phyloP scores from a whole-genome alignment of 768 basidiomycete species.

The Suillus occidentalis region DNA sequence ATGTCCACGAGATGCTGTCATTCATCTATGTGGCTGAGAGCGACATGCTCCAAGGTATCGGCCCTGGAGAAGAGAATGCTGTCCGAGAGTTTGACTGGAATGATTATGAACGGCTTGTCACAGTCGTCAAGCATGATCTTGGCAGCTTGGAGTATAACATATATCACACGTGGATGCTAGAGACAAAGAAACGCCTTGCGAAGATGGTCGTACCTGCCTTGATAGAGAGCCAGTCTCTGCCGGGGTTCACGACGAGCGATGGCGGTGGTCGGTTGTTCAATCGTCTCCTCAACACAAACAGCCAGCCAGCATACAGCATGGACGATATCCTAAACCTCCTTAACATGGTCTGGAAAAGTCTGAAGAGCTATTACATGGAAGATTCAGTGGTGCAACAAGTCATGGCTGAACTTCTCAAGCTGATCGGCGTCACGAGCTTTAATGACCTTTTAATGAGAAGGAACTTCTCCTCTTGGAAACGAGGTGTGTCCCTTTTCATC shows the following conservation, averaged over 20 bases:
- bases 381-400: slow-evolving; percentile 96
- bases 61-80: slow-evolving; percentile 90
- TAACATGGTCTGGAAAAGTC: slow-evolving; percentile 97
- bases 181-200: slow-evolving; percentile 91
- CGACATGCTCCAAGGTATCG: slow-evolving; percentile 97
- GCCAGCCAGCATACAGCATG: slow-evolving; percentile 92
- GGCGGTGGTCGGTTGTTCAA: slow-evolving; percentile 93
- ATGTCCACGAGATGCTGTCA: slow-evolving; percentile 98
- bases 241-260: slow-evolving; percentile 95
- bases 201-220: slow-evolving; percentile 99
- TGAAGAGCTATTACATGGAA: slow-evolving; percentile 99
- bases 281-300: slow-evolving; percentile 83
- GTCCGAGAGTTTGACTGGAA: slow-evolving; percentile 95
- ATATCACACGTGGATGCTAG: slow-evolving; percentile 99
- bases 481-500: slow-evolving; percentile 57
- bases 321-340: slow-evolving; percentile 96
- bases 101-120: slow-evolving; percentile 93
- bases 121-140: slow-evolving; percentile 98
- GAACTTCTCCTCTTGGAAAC: slow-evolving; percentile 99
- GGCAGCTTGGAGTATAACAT: slow-evolving; percentile 99
- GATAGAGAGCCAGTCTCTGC: slow-evolving; percentile 96
- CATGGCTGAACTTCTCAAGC: slow-evolving; percentile 89
- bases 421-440: slow-evolving; percentile 96
- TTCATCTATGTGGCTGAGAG: slow-evolving; percentile 99
- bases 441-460: slow-evolving; percentile 98